These are phyloP conservation scores for Chytriomyces sp. DNA, from an alignment of 192 early-diverging fungal species.

Conservation along the genomic window DNA sequence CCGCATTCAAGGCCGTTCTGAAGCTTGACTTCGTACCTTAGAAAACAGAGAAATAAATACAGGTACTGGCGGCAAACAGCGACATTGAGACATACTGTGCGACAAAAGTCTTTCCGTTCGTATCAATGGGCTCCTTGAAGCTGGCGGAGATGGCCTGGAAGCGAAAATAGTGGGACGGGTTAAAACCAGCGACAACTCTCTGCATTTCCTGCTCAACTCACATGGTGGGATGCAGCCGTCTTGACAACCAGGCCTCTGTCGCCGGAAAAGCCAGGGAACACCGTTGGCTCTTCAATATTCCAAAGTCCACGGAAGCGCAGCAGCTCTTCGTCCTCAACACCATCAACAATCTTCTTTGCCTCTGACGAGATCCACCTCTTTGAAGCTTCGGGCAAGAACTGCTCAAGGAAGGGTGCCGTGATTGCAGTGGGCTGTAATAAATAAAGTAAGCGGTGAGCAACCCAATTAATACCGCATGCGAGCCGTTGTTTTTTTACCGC, in stretches of 20 bases:
- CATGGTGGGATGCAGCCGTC: slow-evolving; percentile 81
- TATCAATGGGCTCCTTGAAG: slow-evolving; percentile 74
- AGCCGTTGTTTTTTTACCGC: background rate
- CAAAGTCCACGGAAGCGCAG: slow-evolving; percentile 75
- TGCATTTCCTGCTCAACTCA: slow-evolving; percentile 28
- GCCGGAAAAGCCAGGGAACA: slow-evolving; percentile 56
- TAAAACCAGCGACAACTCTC: background rate
- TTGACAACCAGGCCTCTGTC: slow-evolving; percentile 84
- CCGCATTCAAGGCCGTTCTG: slow-evolving; percentile 87
- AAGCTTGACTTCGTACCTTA: slow-evolving; percentile 85
- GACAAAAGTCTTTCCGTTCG: slow-evolving; percentile 74
- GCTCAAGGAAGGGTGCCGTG: slow-evolving; percentile 74
- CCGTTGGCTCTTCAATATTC: slow-evolving; percentile 70
- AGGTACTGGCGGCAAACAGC: too few species aligned
- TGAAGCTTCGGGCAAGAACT: slow-evolving; percentile 65
- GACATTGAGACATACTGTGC: slow-evolving; percentile 18
- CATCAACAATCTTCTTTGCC: slow-evolving; percentile 74
- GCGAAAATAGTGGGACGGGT: background rate
- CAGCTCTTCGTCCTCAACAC: slow-evolving; percentile 72
- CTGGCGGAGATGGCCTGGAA: slow-evolving; percentile 76
- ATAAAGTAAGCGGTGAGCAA: too few species aligned
- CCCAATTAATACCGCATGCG: background rate
- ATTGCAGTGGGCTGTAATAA: slow-evolving; percentile 62
- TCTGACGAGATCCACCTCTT: slow-evolving; percentile 71
- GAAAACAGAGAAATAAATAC: too few species aligned